These are phyloP conservation scores for Penicillium sp. DNA, from an alignment of 2,329 filamentous ascomycete species.

Conservation along the genomic window DNA sequence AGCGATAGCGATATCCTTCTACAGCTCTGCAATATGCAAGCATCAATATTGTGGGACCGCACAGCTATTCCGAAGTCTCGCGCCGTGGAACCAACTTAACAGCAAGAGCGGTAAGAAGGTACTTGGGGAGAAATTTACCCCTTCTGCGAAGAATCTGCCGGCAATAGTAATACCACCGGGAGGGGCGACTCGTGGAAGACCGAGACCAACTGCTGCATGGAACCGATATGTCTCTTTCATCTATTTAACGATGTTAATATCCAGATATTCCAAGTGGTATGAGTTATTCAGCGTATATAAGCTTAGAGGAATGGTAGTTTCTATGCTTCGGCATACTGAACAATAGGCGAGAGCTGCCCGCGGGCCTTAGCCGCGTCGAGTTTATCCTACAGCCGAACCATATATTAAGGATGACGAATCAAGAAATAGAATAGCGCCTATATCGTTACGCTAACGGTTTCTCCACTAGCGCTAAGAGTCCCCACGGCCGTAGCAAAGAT, in stretches of 20 bases:
- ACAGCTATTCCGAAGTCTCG: too few relatives aligned
- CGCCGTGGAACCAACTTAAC: too few relatives aligned
- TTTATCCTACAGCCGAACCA: slow-evolving; percentile 20
- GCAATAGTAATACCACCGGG: slow-evolving; percentile 34
- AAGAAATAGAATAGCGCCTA: slow-evolving; percentile 41
- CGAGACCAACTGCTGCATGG: slow-evolving; percentile 31
- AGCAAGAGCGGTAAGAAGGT: too few relatives aligned
- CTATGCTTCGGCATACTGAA: slow-evolving; percentile 30
- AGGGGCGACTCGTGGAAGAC: slow-evolving; percentile 32
- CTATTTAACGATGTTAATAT: slow-evolving; percentile 12
- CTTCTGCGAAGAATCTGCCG: slow-evolving; percentile 7
- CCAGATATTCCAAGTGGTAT: not conserved
- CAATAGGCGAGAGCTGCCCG: slow-evolving; percentile 21
- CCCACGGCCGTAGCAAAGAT: slow-evolving; percentile 36
- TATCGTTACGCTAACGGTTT: slow-evolving; percentile 39
- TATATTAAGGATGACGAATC: slow-evolving; percentile 27
- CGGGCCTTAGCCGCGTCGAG: slow-evolving; percentile 23
- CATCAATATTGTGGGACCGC: too few relatives aligned
- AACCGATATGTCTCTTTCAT: slow-evolving; percentile 42
- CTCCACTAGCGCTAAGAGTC: slow-evolving; percentile 41
- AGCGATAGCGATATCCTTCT: too few relatives aligned
- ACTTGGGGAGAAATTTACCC: too few relatives aligned
- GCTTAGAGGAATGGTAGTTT: slow-evolving; percentile 39
- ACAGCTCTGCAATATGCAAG: too few relatives aligned
- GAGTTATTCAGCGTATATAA: slow-evolving; percentile 25